Percentiles rank a stretch among this genome's conserved stretches.
phyloP scores from a whole-genome alignment of 2,329 filamentous ascomycete species.

The Fusarium tjaetaba region DNA sequence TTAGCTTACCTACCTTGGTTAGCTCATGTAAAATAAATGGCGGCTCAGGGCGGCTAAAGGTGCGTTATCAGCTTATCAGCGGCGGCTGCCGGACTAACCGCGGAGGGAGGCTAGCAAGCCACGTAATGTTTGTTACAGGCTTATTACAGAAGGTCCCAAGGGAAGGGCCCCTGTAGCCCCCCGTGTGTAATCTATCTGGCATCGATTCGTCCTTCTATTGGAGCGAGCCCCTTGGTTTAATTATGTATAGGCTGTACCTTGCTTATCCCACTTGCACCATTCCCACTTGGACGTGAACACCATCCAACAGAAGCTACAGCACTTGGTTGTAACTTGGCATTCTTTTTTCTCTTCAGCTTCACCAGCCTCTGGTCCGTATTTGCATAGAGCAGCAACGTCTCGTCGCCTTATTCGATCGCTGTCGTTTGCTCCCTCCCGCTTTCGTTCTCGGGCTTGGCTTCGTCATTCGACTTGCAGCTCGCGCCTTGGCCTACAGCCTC shows the following conservation, averaged over 20 bases:
- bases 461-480: slow-evolving; percentile 21
- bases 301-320: slow-evolving; percentile 9
- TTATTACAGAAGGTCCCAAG: slow-evolving; percentile 15
- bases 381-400: background rate
- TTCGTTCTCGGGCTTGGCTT: slow-evolving; percentile 1
- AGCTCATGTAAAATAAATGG: background rate
- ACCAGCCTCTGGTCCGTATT: background rate
- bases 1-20: background rate
- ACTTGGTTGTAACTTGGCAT: slow-evolving; percentile 18
- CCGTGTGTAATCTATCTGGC: slow-evolving; percentile 32
- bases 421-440: background rate
- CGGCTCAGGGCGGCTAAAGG: slow-evolving; percentile 14
- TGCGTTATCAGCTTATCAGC: slow-evolving; percentile 28
- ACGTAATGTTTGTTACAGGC: slow-evolving; percentile 30
- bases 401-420: background rate
- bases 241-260: slow-evolving; percentile 27
- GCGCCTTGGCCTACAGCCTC: slow-evolving; percentile 19
- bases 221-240: slow-evolving; percentile 36
- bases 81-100: slow-evolving; percentile 24
- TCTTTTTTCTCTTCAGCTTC: slow-evolving; percentile 9
- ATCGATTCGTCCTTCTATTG: slow-evolving; percentile 25
- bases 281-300: slow-evolving; percentile 28
- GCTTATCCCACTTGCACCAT: slow-evolving; percentile 23
- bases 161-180: slow-evolving; percentile 16
- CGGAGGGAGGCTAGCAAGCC: slow-evolving; percentile 15